Conservation (phyloP, 345 rosid species). For the Eucalyptus curtisii region DNA sequence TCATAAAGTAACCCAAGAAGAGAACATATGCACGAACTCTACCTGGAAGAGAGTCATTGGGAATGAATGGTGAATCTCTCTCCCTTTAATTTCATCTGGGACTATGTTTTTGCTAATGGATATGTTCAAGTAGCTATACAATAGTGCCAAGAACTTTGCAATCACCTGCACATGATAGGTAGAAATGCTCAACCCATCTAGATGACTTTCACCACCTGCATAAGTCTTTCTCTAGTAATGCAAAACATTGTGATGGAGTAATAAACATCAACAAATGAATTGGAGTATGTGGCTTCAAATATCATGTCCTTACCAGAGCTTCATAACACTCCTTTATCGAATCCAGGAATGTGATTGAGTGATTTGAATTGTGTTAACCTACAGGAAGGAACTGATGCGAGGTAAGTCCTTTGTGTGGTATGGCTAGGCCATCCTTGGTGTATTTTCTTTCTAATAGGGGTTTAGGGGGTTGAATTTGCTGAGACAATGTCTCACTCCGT, state of each 20-base stretch:
- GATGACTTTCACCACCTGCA: not conserved
- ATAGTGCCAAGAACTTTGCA: conserved; percentile 81
- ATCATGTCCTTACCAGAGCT: conserved; percentile 54
- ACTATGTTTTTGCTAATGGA: conserved; percentile 61
- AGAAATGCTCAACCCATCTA: not conserved
- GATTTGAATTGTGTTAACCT: no score
- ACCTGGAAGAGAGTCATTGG: conserved; percentile 96
- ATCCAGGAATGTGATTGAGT: conserved; percentile 65
- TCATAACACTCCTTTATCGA: conserved; percentile 92
- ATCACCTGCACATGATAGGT: conserved; percentile 48
- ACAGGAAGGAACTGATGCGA: no score
- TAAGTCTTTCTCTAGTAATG: not conserved
- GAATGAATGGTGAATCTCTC: conserved; percentile 84
- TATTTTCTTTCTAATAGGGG: no score
- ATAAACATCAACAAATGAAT: not conserved
- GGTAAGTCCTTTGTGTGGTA: no score
- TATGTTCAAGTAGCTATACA: conserved; percentile 81
- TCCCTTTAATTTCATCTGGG: conserved; percentile 83
- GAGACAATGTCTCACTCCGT: no score
- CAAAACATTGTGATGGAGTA: not conserved
- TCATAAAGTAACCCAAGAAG: not conserved
- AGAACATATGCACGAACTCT: not conserved
- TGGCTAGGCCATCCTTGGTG: no score
- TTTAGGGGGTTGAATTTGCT: no score
- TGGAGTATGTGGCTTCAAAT: not conserved